Conservation (phyloP, 345 rosid species). For the Populus euphratica region DNA sequence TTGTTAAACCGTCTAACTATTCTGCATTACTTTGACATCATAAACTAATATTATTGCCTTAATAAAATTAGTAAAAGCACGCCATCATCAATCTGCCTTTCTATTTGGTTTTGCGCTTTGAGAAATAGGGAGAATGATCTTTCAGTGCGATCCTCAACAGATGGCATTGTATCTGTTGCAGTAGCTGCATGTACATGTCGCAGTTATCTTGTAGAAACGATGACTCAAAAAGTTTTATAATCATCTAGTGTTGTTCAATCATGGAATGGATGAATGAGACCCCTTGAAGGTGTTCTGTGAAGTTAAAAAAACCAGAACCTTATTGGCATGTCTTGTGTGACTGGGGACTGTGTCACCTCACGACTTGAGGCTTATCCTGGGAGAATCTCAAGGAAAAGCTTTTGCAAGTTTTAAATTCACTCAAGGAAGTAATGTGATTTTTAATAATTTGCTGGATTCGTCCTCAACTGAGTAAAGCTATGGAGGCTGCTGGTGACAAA, state of each 20-base stretch:
- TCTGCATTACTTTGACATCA: neutral
- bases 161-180: neutral
- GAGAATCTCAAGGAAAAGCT: neutral
- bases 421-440: neutral
- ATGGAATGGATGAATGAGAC: neutral
- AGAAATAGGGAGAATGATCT: neutral
- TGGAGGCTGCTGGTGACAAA: neutral
- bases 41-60: neutral
- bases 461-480: neutral
- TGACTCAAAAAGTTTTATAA: too few relatives aligned
- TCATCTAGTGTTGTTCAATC: neutral
- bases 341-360: neutral
- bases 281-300: neutral
- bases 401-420: neutral
- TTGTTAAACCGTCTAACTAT: neutral
- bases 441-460: too few relatives aligned
- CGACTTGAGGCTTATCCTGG: neutral
- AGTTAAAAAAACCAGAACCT: too few relatives aligned
- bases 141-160: neutral
- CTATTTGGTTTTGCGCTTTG: neutral
- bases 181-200: neutral
- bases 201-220: too few relatives aligned
- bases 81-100: neutral
- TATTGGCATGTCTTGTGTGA: neutral
- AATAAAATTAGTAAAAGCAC: neutral